phyloP scores from a whole-genome alignment of 192 early-diverging fungal genomes.

The Mortierella claussenii region DNA sequence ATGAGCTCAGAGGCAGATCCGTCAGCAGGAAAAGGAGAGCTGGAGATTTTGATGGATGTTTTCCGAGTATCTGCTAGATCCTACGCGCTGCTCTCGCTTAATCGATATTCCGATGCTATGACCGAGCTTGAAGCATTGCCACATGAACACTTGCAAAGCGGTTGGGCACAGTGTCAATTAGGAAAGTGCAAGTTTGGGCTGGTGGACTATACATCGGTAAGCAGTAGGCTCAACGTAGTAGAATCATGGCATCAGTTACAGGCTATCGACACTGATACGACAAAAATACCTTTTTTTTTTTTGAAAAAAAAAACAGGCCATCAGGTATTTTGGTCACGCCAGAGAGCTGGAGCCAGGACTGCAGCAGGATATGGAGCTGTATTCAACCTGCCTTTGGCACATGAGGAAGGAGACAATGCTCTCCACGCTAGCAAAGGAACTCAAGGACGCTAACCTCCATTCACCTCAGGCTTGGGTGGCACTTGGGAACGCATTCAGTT shows the following conservation, averaged over 20 bases:
- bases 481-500: conserved; percentile 77
- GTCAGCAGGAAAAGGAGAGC: conserved; percentile 10
- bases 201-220: conserved; percentile 54
- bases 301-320: conserved; percentile 54
- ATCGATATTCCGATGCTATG: conserved; percentile 40
- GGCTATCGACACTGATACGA: too few relatives aligned
- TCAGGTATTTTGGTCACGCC: conserved; percentile 61
- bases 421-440: conserved; percentile 77
- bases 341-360: conserved; percentile 77
- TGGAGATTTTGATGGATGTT: conserved; percentile 16
- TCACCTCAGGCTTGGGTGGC: conserved; percentile 87
- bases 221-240: too few relatives aligned
- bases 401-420: conserved; percentile 75
- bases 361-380: conserved; percentile 83
- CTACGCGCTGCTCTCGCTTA: conserved; percentile 34
- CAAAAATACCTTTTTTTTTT: too few relatives aligned
- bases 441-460: conserved; percentile 70
- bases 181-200: conserved; percentile 55
- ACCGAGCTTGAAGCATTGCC: conserved; percentile 32
- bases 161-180: conserved; percentile 55
- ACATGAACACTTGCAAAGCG: conserved; percentile 32
- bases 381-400: conserved; percentile 90
- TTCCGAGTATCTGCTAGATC: conserved; percentile 27
- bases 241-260: too few relatives aligned
- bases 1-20: conserved; percentile 15